Evolutionary conservation across 1,284 basidiomycete genomes (phyloP), one percentile per base, ranked within the genome.

Genomic region (Irpex lacteus): DNA sequence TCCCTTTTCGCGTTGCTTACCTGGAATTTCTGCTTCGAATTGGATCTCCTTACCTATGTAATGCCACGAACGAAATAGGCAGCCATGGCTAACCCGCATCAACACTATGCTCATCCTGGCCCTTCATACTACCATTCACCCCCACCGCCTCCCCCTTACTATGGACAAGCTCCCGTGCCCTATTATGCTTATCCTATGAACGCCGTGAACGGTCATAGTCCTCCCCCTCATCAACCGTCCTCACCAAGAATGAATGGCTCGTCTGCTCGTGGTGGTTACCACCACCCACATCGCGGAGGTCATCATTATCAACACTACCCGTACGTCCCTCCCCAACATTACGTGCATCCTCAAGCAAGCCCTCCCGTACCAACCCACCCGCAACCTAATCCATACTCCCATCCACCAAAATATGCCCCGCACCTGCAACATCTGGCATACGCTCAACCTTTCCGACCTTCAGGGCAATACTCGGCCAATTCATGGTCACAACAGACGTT

Each of bases 71-170:
- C 56, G 47, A 26, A n/a, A 54, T 21, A 60, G 40, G 50, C 57
- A 26, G 57, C 13, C 55, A 77, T 77, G 76, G 70, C 76, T 38
- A 74, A 72, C 60, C 73, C 74, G 36, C 75, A 76, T 63, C 71
- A 74, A 44, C 72, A 71, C 2, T 77, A 76, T 62, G 65, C 75
- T 7, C 73, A 73, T 62, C 71, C 76, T 11, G 76, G 75, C 38
- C 74, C 73, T 3, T 70, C 73, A 36, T 73, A 72, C 32, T 77
- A 74, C 61, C 76, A 77, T 50, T 65, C 69, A 59, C 55, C 74
- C 59, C 70, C 71, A 2, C 72, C 72, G 15, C 72, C 71, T 5
- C 71, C 70, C 19, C 71, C 68, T 38, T 70, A 67, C 47, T 74
- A 72, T 57, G 60, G 64, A 9, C 69, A 66, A 38, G 68, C 65